Evolutionary conservation across 2,329 filamentous ascomycete species (phyloP).

Genomic region (Trichophyton equinum): DNA sequence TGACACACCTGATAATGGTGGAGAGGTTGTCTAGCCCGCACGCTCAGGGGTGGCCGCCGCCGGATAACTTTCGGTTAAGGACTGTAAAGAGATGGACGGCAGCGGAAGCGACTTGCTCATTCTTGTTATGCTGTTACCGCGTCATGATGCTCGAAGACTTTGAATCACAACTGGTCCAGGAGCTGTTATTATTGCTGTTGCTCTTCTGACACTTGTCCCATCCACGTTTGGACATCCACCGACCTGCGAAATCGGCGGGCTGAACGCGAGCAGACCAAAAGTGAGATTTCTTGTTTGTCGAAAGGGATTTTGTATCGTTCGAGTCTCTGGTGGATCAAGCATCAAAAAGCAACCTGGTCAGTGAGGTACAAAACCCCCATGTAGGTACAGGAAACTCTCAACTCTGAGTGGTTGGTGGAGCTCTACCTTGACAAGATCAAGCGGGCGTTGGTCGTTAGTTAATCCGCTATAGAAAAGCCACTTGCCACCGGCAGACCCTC

Average conservation of each 20-base stretch:
- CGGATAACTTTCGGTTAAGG: not conserved
- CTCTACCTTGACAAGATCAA: slow-evolving; percentile 1
- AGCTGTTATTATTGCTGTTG: not conserved
- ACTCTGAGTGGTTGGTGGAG: slow-evolving; percentile 5
- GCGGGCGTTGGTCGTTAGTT: not conserved
- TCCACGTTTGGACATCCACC: not conserved
- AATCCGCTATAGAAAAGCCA: not conserved
- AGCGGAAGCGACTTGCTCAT: not conserved
- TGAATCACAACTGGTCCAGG: not conserved
- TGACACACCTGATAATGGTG: not conserved
- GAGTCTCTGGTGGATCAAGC: not conserved
- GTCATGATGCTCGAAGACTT: not conserved
- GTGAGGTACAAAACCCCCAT: slow-evolving; percentile 3
- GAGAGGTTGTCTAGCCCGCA: not conserved
- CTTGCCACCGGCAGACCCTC: not conserved
- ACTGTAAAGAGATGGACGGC: not conserved
- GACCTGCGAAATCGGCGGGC: not conserved
- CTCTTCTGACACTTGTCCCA: not conserved
- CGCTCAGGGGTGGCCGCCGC: not conserved
- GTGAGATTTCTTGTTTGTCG: not conserved
- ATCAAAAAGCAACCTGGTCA: slow-evolving; percentile 5
- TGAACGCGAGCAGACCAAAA: not conserved
- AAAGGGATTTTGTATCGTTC: slow-evolving; percentile 3
- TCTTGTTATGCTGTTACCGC: not conserved
- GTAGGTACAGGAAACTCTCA: not conserved